phyloP scores from a whole-genome alignment of 2,329 filamentous ascomycete genomes.

The Microdochium nivale region DNA sequence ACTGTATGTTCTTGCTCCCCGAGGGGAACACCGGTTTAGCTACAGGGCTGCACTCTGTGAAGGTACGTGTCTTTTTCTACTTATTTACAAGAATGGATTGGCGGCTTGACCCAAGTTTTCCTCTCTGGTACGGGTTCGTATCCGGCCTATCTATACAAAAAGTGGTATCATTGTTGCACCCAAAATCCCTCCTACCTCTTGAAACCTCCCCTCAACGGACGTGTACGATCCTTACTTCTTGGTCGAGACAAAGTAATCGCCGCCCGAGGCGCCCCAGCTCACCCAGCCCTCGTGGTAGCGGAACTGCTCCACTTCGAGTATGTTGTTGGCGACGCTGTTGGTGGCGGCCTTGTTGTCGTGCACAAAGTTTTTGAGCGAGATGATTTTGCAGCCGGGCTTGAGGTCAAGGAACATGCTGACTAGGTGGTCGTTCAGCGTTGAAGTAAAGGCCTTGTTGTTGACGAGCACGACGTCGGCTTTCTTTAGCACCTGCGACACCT shows the following conservation, averaged over 20 bases:
- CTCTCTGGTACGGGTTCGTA: not conserved
- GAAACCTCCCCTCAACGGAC: too few relatives aligned
- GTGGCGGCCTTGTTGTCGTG: conserved; percentile 70
- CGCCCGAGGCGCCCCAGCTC: conserved; percentile 82
- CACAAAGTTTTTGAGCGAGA: conserved; percentile 88
- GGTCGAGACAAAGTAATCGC: conserved; percentile 81
- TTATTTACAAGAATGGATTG: not conserved
- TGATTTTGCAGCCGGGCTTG: conserved; percentile 81
- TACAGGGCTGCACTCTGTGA: not conserved
- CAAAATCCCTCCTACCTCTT: not conserved
- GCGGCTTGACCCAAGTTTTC: not conserved
- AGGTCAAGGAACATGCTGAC: conserved; percentile 88
- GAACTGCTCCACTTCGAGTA: conserved; percentile 65
- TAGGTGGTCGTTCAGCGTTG: conserved; percentile 75
- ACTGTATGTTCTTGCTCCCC: not conserved
- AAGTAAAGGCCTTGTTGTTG: conserved; percentile 95
- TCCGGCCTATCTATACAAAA: conserved; percentile 1
- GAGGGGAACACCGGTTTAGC: not conserved
- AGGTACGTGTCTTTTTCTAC: conserved; percentile 3
- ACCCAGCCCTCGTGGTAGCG: conserved; percentile 64
- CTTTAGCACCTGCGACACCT: conserved; percentile 65
- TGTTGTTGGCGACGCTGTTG: conserved; percentile 70
- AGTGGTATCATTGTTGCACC: not conserved
- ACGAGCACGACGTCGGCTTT: conserved; percentile 92
- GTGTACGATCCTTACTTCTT: conserved; percentile 43